Conservation (phyloP, 148 eudicot genomes). For the Nepenthes gracilis region DNA sequence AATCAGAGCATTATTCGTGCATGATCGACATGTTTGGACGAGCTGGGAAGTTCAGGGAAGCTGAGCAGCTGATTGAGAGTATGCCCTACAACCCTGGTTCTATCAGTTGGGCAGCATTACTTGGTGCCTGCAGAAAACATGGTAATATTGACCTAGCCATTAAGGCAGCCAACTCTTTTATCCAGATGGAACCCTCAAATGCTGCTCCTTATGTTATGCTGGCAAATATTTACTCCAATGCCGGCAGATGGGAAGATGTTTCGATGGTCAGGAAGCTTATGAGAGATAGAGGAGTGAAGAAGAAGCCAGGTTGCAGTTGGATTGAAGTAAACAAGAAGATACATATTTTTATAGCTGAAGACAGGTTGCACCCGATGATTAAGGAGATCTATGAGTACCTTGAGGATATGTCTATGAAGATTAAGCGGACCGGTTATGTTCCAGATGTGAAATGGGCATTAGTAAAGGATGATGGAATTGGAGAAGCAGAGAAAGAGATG, state of each 20-base stretch:
- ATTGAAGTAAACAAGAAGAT: conserved; percentile 52
- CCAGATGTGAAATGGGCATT: conserved; percentile 56
- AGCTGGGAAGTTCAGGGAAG: conserved; percentile 56
- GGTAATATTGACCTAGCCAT: conserved; percentile 52
- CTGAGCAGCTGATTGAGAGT: conserved; percentile 41
- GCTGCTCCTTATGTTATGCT: conserved; percentile 69
- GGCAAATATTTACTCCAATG: conserved; percentile 51
- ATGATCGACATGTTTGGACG: conserved; percentile 84
- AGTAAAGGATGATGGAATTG: conserved; percentile 36
- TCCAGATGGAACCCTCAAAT: conserved; percentile 52
- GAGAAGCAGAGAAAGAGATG: conserved; percentile 32
- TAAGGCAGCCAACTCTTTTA: conserved; percentile 52
- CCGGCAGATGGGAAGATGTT: conserved; percentile 64
- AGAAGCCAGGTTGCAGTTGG: conserved; percentile 84
- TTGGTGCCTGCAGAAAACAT: conserved; percentile 61
- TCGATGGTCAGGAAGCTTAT: conserved; percentile 42
- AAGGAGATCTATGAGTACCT: conserved; percentile 36
- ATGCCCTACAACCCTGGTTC: conserved; percentile 59
- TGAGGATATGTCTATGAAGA: conserved; percentile 39
- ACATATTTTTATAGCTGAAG: conserved; percentile 69
- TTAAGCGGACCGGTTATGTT: conserved; percentile 49
- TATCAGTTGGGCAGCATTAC: conserved; percentile 66
- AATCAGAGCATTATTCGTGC: conserved; percentile 65
- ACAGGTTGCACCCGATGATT: conserved; percentile 54
- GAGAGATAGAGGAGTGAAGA: conserved; percentile 44